These are phyloP conservation scores for Lathyrus oleraceus DNA, from an alignment of 306 rosid species.

Conservation along the genomic window DNA sequence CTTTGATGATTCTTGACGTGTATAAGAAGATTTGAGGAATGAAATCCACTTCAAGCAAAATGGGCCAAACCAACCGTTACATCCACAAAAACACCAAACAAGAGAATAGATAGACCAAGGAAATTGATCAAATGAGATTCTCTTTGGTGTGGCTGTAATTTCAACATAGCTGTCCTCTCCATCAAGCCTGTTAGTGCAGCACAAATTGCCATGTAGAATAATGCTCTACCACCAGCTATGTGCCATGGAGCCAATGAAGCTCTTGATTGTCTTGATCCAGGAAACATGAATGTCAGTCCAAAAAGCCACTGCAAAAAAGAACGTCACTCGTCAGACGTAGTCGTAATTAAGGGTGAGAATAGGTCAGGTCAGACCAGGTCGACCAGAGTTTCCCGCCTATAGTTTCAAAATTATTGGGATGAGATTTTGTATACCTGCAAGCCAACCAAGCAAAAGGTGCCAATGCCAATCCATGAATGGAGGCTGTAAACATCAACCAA, in stretches of 20 bases:
- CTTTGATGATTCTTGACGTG: background rate
- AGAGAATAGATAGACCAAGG: slow-evolving; percentile 61
- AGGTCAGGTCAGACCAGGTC: too few species aligned
- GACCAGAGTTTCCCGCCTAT: too few species aligned
- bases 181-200: slow-evolving; percentile 75
- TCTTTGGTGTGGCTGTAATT: background rate
- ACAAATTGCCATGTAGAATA: slow-evolving; percentile 67
- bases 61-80: slow-evolving; percentile 48
- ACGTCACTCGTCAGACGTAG: background rate
- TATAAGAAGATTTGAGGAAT: background rate
- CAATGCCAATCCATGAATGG: slow-evolving; percentile 93
- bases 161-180: slow-evolving; percentile 43
- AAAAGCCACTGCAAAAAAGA: slow-evolving; percentile 60
- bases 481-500: slow-evolving; percentile 52
- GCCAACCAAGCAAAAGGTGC: slow-evolving; percentile 61
- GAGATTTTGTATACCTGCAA: slow-evolving; percentile 61
- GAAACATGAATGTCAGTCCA: slow-evolving; percentile 57
- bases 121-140: slow-evolving; percentile 62
- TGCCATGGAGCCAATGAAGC: slow-evolving; percentile 54
- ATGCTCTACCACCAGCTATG: slow-evolving; percentile 61
- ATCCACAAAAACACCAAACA: slow-evolving; percentile 81
- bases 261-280: slow-evolving; percentile 24
- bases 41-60: background rate
- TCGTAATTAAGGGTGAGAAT: too few species aligned
- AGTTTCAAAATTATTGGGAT: background rate